These are phyloP conservation scores for Chlorella variabilis DNA, from an alignment of 163 green algal species.

Conservation along the genomic window DNA sequence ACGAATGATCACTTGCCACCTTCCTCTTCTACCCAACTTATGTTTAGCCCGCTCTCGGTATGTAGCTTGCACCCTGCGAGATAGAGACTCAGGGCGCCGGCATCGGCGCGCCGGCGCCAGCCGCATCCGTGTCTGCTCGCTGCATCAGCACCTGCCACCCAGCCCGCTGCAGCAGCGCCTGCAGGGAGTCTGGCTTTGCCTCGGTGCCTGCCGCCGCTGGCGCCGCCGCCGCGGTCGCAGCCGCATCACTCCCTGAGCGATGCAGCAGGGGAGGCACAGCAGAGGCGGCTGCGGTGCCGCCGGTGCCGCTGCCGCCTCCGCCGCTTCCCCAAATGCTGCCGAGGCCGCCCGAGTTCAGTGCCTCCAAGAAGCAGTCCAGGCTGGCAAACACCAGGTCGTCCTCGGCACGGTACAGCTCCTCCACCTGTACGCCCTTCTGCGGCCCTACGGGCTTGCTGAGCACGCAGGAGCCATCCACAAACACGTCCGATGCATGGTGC, in stretches of 20 bases:
- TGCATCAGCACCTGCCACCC: constrained; percentile 17
- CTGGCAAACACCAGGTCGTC: constrained; percentile 1
- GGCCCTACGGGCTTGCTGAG: not conserved
- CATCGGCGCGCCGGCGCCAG: too few species aligned
- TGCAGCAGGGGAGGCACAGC: too few species aligned
- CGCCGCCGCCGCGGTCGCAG: not conserved
- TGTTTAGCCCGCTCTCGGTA: too few species aligned
- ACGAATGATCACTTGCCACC: too few species aligned
- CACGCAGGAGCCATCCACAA: constrained; percentile 2
- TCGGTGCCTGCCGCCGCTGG: not conserved
- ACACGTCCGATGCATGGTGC: not conserved
- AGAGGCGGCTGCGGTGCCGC: not conserved
- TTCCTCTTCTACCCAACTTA: too few species aligned
- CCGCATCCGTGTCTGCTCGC: too few species aligned
- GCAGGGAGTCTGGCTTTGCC: not conserved
- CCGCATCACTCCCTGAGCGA: too few species aligned
- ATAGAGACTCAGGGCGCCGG: too few species aligned
- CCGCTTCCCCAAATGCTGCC: not conserved
- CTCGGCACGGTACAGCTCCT: not conserved
- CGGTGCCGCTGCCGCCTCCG: not conserved
- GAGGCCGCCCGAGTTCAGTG: not conserved
- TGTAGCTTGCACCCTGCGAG: too few species aligned
- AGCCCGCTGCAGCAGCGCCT: not conserved
- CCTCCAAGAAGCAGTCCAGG: not conserved
- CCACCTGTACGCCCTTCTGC: not conserved